These are phyloP conservation scores for Theobroma grandiflorum DNA, from an alignment of 441 rosid genomes.

Conservation along the genomic window DNA sequence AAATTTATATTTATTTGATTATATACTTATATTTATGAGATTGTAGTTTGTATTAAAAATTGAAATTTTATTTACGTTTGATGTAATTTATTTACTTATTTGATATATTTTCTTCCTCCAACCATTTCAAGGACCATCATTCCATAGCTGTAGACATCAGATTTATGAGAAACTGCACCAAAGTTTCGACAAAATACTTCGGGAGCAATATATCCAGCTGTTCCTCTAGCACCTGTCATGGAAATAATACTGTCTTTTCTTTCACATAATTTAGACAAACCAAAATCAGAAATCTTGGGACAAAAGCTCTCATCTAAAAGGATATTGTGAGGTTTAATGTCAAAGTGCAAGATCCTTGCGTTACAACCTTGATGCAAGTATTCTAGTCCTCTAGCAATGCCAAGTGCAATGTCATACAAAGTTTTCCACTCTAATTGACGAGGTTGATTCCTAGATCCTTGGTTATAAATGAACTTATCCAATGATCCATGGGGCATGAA, in stretches of 20 bases:
- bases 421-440: slow-evolving; percentile 17
- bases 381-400: slow-evolving; percentile 18
- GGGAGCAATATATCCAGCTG: slow-evolving; percentile 41
- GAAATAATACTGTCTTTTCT: slow-evolving; percentile 38
- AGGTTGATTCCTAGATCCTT: background rate
- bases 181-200: slow-evolving; percentile 41
- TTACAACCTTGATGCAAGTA: slow-evolving; percentile 37
- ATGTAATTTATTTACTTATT: too few relatives aligned
- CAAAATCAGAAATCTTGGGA: slow-evolving; percentile 54
- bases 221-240: slow-evolving; percentile 43
- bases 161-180: slow-evolving; percentile 42
- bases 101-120: slow-evolving; percentile 33
- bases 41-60: too few relatives aligned
- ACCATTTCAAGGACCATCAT: slow-evolving; percentile 48
- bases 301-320: slow-evolving; percentile 44
- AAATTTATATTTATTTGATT: too few relatives aligned
- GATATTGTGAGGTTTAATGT: slow-evolving; percentile 49
- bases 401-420: background rate
- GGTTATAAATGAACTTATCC: slow-evolving; percentile 28
- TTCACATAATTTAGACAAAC: slow-evolving; percentile 47
- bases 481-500: slow-evolving; percentile 46
- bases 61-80: too few relatives aligned
- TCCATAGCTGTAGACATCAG: slow-evolving; percentile 50
- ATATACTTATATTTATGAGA: too few relatives aligned
- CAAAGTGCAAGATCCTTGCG: slow-evolving; percentile 10